Conservation (phyloP, 2,329 filamentous ascomycete genomes). For the Bipolaris victoriae region DNA sequence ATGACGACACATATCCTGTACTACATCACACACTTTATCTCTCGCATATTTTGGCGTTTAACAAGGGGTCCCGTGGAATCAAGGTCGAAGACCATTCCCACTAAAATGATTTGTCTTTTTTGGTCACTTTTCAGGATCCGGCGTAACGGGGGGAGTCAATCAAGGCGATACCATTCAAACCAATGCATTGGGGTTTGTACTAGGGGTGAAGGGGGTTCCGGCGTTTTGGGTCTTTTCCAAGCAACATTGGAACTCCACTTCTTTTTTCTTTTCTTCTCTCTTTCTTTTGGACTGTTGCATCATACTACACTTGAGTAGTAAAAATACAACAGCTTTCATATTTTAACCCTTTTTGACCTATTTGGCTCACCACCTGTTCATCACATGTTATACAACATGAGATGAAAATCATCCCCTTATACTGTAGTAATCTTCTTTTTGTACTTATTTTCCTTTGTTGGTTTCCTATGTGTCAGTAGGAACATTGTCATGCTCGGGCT, state of each 20-base stretch:
- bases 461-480: too few relatives aligned
- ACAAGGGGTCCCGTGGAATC: not conserved
- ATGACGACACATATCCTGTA: not conserved
- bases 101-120: not conserved
- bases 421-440: too few relatives aligned
- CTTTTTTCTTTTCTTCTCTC: not conserved
- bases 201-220: not conserved
- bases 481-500: too few relatives aligned
- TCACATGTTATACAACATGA: too few relatives aligned
- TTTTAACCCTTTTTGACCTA: too few relatives aligned
- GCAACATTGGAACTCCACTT: not conserved
- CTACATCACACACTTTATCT: not conserved
- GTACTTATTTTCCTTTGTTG: too few relatives aligned
- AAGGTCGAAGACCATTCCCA: slow-evolving; percentile 6
- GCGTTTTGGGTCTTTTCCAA: not conserved
- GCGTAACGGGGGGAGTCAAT: not conserved
- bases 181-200: not conserved
- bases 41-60: slow-evolving; percentile 7
- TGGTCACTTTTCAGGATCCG: not conserved
- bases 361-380: too few relatives aligned
- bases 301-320: too few relatives aligned
- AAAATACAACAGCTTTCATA: too few relatives aligned
- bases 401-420: too few relatives aligned
- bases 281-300: too few relatives aligned
- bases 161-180: not conserved